Evolutionary conservation across 148 eudicot species (phyloP), one percentile per base, ranked within the genome.

Genomic region (Heliamphora exappendiculata): DNA sequence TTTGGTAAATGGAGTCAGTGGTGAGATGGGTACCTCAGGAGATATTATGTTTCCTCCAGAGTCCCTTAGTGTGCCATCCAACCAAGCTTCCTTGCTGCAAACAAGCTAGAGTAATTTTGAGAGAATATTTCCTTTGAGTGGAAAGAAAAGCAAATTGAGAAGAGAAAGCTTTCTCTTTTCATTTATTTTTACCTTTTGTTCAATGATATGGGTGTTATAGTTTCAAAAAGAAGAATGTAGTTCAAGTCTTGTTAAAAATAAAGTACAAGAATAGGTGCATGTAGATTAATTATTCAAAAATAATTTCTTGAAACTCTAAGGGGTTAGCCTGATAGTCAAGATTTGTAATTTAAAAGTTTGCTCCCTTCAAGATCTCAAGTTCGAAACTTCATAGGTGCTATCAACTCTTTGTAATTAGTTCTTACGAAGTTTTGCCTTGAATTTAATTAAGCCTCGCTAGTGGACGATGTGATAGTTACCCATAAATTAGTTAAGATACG

Each of bases 41-140:
- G 94, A 89, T 82, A 86, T 90, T 68, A 84, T 81, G 82, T 76
- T 85, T 72, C 79, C 94, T 76, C 75, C 79, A 68, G 65, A 82
- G 69, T 93, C 95, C 69, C 78, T 84, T 65, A 78, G 67, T 55
- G 84, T 91, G 33, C 90, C 91, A 84, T 88, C 88, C 93, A 94
- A 78, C 97, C 98, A 94, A 75, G 92, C 88, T 86, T 94, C 98
- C 82, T 93, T 94, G 84, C 91, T 88, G 80, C 82, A 86, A 86
- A 82, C 24, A 47, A 47, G 79, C 67, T 51, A 72, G 33, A 5
- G 26, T 20, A 84, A 31, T 76, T 49, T 47, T 76, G 33, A 76
- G 41, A 60, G 77, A 81, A 83, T 78, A 84, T 82, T 78, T 80
- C 58, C 77, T 20, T 64, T 34, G 39, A 22, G 24, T 10, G 41